These are phyloP conservation scores for Boletus insuetus DNA, from an alignment of 768 basidiomycete genomes.

Conservation along the genomic window DNA sequence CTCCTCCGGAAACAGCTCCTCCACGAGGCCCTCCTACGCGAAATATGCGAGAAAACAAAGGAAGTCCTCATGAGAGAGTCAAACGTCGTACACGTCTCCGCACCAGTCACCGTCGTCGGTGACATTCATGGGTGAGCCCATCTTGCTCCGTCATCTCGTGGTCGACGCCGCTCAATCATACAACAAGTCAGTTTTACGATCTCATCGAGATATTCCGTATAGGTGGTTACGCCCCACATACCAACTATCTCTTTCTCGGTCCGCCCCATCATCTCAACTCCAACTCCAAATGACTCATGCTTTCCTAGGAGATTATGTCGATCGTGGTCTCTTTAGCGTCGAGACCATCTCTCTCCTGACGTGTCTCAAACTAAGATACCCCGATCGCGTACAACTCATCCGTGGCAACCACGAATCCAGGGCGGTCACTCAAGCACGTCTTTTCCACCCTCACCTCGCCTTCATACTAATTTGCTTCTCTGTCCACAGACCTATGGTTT, in stretches of 20 bases:
- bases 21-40: conserved; percentile 89
- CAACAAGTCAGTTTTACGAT: conserved; percentile 95
- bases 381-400: conserved; percentile 94
- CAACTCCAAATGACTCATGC: conserved; percentile 1
- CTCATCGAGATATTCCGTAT: conserved; percentile 98
- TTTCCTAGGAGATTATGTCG: conserved; percentile 89
- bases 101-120: conserved; percentile 97
- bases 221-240: conserved; percentile 94
- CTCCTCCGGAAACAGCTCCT: conserved; percentile 89
- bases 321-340: conserved; percentile 95
- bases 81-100: conserved; percentile 95
- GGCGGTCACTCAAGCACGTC: conserved; percentile 92
- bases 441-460: conserved; percentile 4
- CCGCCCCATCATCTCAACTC: conserved; percentile 27
- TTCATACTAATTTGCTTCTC: conserved; percentile 15
- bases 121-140: conserved; percentile 94
- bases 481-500: conserved; percentile 88
- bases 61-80: conserved; percentile 99
- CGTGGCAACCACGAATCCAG: conserved; percentile 97
- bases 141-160: conserved; percentile 2
- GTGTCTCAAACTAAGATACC: conserved; percentile 95
- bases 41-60: conserved; percentile 99
- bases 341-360: conserved; percentile 97
- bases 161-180: conserved; percentile 34
- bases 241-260: conserved; percentile 99